These are phyloP conservation scores for Neonothopanus nambi DNA, from an alignment of 1,284 basidiomycete species.

Conservation along the genomic window DNA sequence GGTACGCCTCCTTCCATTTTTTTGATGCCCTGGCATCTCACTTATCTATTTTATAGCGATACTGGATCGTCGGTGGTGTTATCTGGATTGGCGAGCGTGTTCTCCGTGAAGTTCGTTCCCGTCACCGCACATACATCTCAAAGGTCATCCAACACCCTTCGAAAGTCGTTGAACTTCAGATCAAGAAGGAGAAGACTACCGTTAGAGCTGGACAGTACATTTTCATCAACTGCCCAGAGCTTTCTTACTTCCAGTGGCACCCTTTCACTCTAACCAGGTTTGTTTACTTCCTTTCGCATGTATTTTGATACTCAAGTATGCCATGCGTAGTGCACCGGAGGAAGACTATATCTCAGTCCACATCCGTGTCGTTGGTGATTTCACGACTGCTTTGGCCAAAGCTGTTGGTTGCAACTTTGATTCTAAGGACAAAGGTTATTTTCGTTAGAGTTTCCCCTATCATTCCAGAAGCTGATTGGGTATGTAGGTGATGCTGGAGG, in stretches of 20 bases:
- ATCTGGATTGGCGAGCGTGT: slow-evolving; percentile 86
- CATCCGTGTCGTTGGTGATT: slow-evolving; percentile 88
- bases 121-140: slow-evolving; percentile 86
- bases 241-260: slow-evolving; percentile 94
- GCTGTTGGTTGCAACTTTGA: slow-evolving; percentile 82
- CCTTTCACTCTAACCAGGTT: slow-evolving; percentile 87
- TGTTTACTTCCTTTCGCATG: slow-evolving; percentile 15
- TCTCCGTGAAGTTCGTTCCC: slow-evolving; percentile 83
- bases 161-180: slow-evolving; percentile 88
- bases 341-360: slow-evolving; percentile 91
- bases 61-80: slow-evolving; percentile 85
- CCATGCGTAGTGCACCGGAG: slow-evolving; percentile 67
- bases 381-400: slow-evolving; percentile 76
- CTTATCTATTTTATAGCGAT: slow-evolving; percentile 51
- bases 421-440: slow-evolving; percentile 43
- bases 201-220: slow-evolving; percentile 87
- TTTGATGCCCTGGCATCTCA: slow-evolving; percentile 13
- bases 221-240: slow-evolving; percentile 83
- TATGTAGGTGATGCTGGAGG: slow-evolving; percentile 40
- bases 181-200: slow-evolving; percentile 88
- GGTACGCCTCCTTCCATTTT: too few species aligned
- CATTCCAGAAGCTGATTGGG: not conserved
- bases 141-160: slow-evolving; percentile 94
- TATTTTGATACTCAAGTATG: not conserved
- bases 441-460: not conserved